Percentiles rank a stretch among this genome's conserved stretches.
phyloP scores from a whole-genome alignment of 2,329 filamentous ascomycete species.

The Ophiostoma sp. region DNA sequence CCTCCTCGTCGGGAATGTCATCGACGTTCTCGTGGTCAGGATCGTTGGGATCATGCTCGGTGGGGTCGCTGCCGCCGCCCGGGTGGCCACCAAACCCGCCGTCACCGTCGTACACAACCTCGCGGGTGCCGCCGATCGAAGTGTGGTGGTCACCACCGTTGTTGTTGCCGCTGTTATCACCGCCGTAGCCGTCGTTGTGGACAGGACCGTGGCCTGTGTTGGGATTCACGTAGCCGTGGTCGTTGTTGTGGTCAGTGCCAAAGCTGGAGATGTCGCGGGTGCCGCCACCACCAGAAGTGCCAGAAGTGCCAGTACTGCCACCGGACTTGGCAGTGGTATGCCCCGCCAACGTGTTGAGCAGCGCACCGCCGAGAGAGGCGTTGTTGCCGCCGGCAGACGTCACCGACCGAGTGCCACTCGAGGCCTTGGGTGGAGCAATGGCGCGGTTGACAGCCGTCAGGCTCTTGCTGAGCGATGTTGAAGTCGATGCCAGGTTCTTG shows the following conservation, averaged over 20 bases:
- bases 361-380: not conserved
- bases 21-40: not conserved
- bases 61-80: not conserved
- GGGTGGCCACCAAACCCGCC: not conserved
- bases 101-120: not conserved
- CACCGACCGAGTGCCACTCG: not conserved
- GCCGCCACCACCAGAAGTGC: not conserved
- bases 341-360: not conserved
- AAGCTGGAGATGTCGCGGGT: conserved; percentile 3
- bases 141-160: not conserved
- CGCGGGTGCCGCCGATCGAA: not conserved
- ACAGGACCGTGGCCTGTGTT: not conserved
- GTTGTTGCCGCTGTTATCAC: not conserved
- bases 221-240: not conserved
- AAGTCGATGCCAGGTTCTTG: not conserved
- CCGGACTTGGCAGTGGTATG: not conserved
- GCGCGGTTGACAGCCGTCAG: not conserved
- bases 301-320: not conserved
- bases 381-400: not conserved
- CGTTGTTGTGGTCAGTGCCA: not conserved
- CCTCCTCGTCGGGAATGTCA: not conserved
- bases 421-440: not conserved
- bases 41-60: not conserved
- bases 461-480: not conserved
- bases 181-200: not conserved